A percentile compares a stretch with the other conserved stretches of the same genome.
Conservation (phyloP, 2,329 filamentous ascomycete species). For the Macrophomina pseudophaseolina region DNA sequence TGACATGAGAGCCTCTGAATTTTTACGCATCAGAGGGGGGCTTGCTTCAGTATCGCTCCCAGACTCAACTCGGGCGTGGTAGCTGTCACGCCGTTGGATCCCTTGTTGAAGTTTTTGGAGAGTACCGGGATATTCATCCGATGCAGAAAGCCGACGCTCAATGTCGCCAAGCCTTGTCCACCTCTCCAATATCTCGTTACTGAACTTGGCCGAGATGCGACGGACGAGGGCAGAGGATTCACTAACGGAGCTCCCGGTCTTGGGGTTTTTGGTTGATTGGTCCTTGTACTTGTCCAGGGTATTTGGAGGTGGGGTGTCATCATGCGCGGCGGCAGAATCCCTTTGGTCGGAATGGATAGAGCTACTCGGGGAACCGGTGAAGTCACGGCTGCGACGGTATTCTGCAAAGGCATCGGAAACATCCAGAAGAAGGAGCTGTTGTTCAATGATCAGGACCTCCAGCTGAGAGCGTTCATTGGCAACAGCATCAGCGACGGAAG, state of each 20-base stretch:
- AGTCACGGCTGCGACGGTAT: conserved; percentile 20
- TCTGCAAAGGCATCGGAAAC: conserved; percentile 23
- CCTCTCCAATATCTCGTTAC: conserved; percentile 33
- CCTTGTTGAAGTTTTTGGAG: conserved; percentile 41
- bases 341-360: conserved; percentile 19
- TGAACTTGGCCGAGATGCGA: conserved; percentile 2
- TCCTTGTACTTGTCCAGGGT: conserved; percentile 23
- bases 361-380: conserved; percentile 11
- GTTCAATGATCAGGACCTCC: conserved; percentile 45
- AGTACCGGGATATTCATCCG: conserved; percentile 21
- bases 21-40: neutral
- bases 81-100: conserved; percentile 41
- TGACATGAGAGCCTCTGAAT: conserved; percentile 7
- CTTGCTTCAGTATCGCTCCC: conserved; percentile 1
- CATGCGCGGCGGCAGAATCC: conserved; percentile 1
- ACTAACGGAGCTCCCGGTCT: neutral
- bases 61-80: conserved; percentile 33
- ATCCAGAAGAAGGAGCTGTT: conserved; percentile 43
- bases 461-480: conserved; percentile 44
- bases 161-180: conserved; percentile 43
- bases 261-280: neutral
- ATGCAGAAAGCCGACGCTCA: conserved; percentile 35
- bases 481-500: conserved; percentile 37
- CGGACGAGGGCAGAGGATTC: conserved; percentile 20
- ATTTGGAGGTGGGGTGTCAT: conserved; percentile 4